Percentiles rank a stretch among this genome's conserved stretches.
Conservation (phyloP, 2,329 filamentous ascomycete genomes). For the Paramyrothecium sp. region DNA sequence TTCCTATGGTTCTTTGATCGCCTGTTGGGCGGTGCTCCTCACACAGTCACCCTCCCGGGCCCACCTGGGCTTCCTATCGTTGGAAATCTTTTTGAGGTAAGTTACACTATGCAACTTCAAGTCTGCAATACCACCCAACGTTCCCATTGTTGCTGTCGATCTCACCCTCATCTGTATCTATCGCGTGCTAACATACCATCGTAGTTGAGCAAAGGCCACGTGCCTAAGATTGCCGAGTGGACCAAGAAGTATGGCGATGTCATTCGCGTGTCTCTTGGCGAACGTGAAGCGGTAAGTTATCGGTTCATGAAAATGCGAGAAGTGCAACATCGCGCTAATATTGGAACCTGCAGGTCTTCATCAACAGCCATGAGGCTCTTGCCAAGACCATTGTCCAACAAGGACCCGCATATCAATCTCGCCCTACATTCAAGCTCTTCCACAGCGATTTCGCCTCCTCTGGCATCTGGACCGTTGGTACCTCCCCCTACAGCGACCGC, state of each 20-base stretch:
- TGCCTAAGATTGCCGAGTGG: conserved; percentile 4
- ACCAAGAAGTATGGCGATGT: conserved; percentile 4
- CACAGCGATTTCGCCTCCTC: conserved; percentile 1
- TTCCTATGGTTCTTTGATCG: not conserved
- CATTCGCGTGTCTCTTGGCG: conserved; percentile 2
- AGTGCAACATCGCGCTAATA: too few species aligned
- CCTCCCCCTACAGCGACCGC: conserved; percentile 1
- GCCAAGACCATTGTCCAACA: conserved; percentile 5
- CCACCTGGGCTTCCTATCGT: conserved; percentile 2
- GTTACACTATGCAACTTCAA: not conserved
- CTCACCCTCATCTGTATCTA: not conserved
- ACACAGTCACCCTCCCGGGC: not conserved
- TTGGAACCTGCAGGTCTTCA: conserved; percentile 1
- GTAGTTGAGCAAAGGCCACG: conserved; percentile 2
- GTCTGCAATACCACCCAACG: too few species aligned
- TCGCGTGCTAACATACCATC: not conserved
- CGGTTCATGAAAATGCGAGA: not conserved
- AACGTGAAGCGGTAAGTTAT: not conserved
- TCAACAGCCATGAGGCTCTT: conserved; percentile 5
- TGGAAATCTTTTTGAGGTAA: conserved; percentile 1
- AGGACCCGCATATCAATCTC: conserved; percentile 4
- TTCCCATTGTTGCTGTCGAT: too few species aligned
- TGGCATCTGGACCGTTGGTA: conserved; percentile 3
- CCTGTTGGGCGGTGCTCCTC: conserved; percentile 1
- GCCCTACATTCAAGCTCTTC: conserved; percentile 6